Evolutionary conservation across 768 basidiomycete species (phyloP), one percentile per base, ranked within the genome.

Genomic region (Gloeostereum incarnatum): DNA sequence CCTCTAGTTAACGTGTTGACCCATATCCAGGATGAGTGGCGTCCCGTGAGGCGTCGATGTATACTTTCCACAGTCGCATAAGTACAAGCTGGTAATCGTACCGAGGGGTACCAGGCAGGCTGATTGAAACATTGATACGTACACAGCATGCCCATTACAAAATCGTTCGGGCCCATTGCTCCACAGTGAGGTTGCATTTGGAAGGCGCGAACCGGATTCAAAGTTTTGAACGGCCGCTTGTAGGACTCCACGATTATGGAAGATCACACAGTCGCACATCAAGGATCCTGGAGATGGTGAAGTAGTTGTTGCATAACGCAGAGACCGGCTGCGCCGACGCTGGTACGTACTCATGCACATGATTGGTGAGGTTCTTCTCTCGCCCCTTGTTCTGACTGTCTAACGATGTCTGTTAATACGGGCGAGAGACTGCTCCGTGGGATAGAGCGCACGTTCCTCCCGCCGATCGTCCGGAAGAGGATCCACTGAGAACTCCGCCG

Each of bases 201-300:
- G n/a, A n/a, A n/a, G n/a, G n/a, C n/a, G n/a, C n/a, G n/a, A n/a
- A n/a, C n/a, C n/a, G n/a, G n/a, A n/a, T n/a, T n/a, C n/a, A n/a
- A n/a, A n/a, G n/a, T n/a, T n/a, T n/a, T n/a, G n/a, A 38, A 48
- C 11, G 33, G 78, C 75, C 2, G 69, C 60, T 47, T 79, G 78
- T n/a, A 77, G 54, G 17, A 75, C 57, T 7, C 76, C 76, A 16
- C 76, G 63, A 55, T 80, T 78, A 52, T 79, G 75, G 63, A 79
- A 79, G 22, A 80, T 47, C 3, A 75, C 69, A 22, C 78, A 58
- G 44, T 78, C 74, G 13, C 46, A 29, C 25, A 56, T 41, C 31
- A 63, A 74, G 75, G 77, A 41, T 75, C 69, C 42, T 76, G 72
- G 1, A 73, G 65, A 53, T 78, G 78, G 7, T 76, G 65, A 21